phyloP scores from a whole-genome alignment of 495 filamentous ascomycete genomes.

The Talaromyces thailandensis region DNA sequence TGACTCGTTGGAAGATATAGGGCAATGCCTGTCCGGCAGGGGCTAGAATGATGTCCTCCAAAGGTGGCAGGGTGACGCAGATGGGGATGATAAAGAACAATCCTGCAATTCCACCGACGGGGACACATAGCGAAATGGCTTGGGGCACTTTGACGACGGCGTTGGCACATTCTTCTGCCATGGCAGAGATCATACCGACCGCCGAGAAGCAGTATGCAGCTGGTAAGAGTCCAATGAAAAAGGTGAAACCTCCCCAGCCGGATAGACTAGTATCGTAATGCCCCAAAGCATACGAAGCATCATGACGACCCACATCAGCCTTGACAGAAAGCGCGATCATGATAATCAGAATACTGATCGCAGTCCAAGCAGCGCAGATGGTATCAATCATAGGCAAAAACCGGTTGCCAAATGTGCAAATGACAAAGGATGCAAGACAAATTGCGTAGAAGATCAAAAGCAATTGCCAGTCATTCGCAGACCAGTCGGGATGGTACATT shows the following conservation, averaged over 20 bases:
- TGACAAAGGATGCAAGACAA: conserved; percentile 42
- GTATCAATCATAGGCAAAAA: conserved; percentile 48
- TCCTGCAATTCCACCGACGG: conserved; percentile 31
- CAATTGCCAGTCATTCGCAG: conserved; percentile 45
- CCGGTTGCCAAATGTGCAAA: conserved; percentile 48
- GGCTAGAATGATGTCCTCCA: conserved; percentile 30
- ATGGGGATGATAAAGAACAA: conserved; percentile 41
- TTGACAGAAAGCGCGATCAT: conserved; percentile 31
- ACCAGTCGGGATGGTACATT: conserved; percentile 48
- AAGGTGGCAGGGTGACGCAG: conserved; percentile 35
- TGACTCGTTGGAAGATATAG: conserved; percentile 38
- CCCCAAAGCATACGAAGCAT: conserved; percentile 30
- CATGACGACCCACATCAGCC: conserved; percentile 33
- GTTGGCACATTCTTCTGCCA: conserved; percentile 40
- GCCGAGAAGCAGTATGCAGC: conserved; percentile 42
- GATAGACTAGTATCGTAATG: conserved; percentile 40
- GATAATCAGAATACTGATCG: conserved; percentile 28
- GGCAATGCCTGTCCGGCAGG: conserved; percentile 36
- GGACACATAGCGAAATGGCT: conserved; percentile 34
- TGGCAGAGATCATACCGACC: conserved; percentile 43
- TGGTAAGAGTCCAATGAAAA: conserved; percentile 45
- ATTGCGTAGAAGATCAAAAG: conserved; percentile 52
- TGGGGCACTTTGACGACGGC: conserved; percentile 36
- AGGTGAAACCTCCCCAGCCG: conserved; percentile 38
- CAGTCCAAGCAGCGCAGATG: conserved; percentile 32